These are phyloP conservation scores for Dysphania ambrosioides DNA, from an alignment of 148 eudicot genomes.

Conservation along the genomic window DNA sequence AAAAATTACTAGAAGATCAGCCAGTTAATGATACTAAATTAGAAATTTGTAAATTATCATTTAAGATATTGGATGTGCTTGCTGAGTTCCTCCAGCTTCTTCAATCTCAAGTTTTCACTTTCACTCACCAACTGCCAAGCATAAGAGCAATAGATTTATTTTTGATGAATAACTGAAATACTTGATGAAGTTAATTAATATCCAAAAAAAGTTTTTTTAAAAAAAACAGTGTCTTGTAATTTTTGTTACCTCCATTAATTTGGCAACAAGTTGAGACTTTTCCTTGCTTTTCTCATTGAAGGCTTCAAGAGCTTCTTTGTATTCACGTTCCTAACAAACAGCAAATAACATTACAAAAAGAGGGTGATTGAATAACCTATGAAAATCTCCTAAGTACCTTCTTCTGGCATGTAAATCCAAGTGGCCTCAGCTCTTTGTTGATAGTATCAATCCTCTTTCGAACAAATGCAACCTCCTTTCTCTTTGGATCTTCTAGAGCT, in stretches of 20 bases:
- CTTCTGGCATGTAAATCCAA: conserved; percentile 55
- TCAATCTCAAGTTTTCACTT: conserved; percentile 55
- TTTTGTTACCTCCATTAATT: conserved; percentile 52
- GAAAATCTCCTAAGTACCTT: conserved; percentile 34
- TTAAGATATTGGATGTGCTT: conserved; percentile 48
- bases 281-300: conserved; percentile 59
- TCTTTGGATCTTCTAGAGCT: conserved; percentile 59
- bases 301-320: conserved; percentile 51
- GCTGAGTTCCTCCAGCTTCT: conserved; percentile 64
- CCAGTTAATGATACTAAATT: conserved; percentile 15
- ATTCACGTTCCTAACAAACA: conserved; percentile 51
- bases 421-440: conserved; percentile 52
- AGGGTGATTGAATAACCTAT: too few relatives aligned
- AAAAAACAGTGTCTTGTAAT: too few relatives aligned
- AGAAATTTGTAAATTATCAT: conserved; percentile 17
- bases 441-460: conserved; percentile 60
- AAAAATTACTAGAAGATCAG: conserved; percentile 6
- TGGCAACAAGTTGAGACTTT: conserved; percentile 49
- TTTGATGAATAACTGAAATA: too few relatives aligned
- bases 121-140: conserved; percentile 45
- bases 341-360: too few relatives aligned
- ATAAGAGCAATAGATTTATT: not conserved
- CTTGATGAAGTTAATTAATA: not conserved
- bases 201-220: not conserved
- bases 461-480: conserved; percentile 53